Evolutionary conservation across 2,329 filamentous ascomycete genomes (phyloP), one percentile per base, ranked within the genome.

Genomic region (Colletotrichum trifolii): DNA sequence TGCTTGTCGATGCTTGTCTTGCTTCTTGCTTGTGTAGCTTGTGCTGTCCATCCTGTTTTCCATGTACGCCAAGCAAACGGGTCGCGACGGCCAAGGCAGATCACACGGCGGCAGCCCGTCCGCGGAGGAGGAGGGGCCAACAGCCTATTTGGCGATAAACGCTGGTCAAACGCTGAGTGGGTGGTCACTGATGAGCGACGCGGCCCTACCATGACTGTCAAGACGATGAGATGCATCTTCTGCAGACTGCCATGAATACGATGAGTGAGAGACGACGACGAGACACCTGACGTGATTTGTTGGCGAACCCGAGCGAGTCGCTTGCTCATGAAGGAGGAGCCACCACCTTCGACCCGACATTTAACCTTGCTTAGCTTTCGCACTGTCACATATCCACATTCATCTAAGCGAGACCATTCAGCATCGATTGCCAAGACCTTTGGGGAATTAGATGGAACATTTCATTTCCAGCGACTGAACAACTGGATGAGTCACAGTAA

Each of bases 51-150:
- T 54, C 36, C 33, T 49, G 43, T 49, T 45, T 48, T 17, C 17
- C 17, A 47, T 47, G 25, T 52, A 36, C 63, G 63, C 63, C 58
- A 66, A 57, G 63, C 47, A 58, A 58, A 57, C 40, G 58, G 58
- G 62, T 66, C 58, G 58, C 58, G 45, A 17, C 63, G 59, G 58
- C 63, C 63, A 66, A 66, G 63, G 58, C 38, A 62, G 63, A 66
- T 62, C 47, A 65, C 40, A 65, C 62, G 49, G 33, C 50, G 62
- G 62, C 57, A 65, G 62, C 25, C 25, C 25, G 25, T 25, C 25
- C 25, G 25, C 38, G 38, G 3, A 3, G 3, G 38, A 13, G 38
- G 38, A 5, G 38, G 38, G 38, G 38, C 38, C 49, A 33, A 13
- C 46, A 42, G 13, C 13, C 39, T 42, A 5, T 10, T 42, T 42